Base-by-base conservation (phyloP, 2,329 filamentous ascomycete species). In the Emericellopsis cladophorae region DNA sequence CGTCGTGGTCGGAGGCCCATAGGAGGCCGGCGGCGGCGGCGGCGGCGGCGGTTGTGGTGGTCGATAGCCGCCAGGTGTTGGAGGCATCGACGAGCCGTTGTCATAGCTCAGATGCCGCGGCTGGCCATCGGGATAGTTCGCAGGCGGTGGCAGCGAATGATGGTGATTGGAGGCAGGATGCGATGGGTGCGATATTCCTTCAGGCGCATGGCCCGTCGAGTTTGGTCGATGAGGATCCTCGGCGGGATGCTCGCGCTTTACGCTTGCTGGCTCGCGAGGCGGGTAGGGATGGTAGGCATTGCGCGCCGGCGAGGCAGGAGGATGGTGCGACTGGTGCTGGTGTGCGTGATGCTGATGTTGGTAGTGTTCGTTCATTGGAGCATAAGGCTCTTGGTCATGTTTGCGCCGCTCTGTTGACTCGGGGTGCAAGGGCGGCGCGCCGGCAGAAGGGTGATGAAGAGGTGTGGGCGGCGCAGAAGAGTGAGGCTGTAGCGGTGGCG, bases 71-170 rank as follows among this genome's bases (percentile, higher is more conserved):
- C 57, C 60, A 40, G 62, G 66, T 29, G 67, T 66, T 39, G 62
- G 62, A 48, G 67, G 64, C 54, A 68, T 60, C 44, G 64, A 57
- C 31, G 56, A 58, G 7, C 64, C 62, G 55, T 57, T 65, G 40
- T 75, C 72, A 60, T 66, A 74, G 53, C 61, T 68, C 64, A 74
- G 67, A 47, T 71, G 72, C 53, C 71, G 64, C 46, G 66, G 62
- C 41, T 62, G 62, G 38, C 66, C 65, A 16, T 76, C 72, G 23
- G 56, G 51, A 45, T 72, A 64, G 14, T 54, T 48, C 12, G 51
- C 57, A 39, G 50, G 57, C 41, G 52, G 50, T 42, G 55, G 51
- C 37, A 51, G 26, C 9, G 26, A 51, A 39, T 56, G 48, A 24
- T 58, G 56, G 31, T 58, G 54, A 23, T 52, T 48, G 38, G 57